Evolutionary conservation across 768 basidiomycete species (phyloP).

Genomic region (Podaxis sp.): DNA sequence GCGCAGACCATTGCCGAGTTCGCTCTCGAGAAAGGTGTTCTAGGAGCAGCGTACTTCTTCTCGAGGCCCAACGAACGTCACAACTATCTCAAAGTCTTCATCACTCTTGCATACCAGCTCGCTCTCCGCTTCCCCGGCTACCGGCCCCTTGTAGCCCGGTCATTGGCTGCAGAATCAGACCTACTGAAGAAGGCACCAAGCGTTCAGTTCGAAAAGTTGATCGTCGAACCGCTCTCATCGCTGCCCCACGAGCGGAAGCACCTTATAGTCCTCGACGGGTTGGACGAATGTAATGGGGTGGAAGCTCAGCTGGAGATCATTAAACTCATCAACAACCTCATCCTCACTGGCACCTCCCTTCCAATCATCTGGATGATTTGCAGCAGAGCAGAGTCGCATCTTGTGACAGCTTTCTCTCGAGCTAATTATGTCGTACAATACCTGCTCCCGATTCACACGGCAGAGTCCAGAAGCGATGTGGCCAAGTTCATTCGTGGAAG

Average conservation of each 20-base stretch:
- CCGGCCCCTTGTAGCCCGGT: not conserved
- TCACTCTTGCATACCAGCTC: constrained; percentile 5
- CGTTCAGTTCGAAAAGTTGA: constrained; percentile 2
- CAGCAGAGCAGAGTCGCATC: not conserved
- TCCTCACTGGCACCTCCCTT: not conserved
- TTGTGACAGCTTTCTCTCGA: not conserved
- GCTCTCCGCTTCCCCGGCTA: not conserved
- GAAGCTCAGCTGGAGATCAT: not conserved
- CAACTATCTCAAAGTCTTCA: not conserved
- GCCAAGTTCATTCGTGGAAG: not conserved
- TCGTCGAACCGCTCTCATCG: not conserved
- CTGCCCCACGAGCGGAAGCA: not conserved
- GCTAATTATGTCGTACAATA: not conserved
- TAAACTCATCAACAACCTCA: not conserved
- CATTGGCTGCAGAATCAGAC: not conserved
- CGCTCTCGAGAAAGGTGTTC: not conserved
- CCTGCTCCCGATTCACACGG: not conserved
- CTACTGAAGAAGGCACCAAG: not conserved
- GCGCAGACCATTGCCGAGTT: constrained; percentile 8
- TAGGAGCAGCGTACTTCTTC: constrained; percentile 15
- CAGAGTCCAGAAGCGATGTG: not conserved
- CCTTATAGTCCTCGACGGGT: not conserved
- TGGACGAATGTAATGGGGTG: not conserved
- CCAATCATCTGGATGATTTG: not conserved
- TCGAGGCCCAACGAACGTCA: not conserved